Evolutionary conservation across 2,329 filamentous ascomycete genomes (phyloP), one percentile per base, ranked within the genome.

Genomic region (Berkeleyomyces basicola): DNA sequence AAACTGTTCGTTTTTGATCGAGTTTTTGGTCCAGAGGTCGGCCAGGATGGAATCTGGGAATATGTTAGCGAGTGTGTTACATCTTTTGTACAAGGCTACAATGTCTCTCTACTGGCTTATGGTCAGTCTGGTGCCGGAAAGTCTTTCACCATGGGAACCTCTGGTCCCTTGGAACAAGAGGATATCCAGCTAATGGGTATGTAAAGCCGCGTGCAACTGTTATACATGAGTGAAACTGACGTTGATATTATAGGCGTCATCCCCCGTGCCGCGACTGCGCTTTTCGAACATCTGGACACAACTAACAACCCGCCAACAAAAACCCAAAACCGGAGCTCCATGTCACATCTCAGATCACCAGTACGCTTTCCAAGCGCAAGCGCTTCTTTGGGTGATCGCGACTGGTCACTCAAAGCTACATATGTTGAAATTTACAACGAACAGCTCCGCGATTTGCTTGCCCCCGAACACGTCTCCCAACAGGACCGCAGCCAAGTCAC

Each of bases 371-470:
- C 88, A 2, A 62, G 59, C 51, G 43, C 63, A 47, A 69, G 63
- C 40, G 72, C 72, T 63, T 79, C 82, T 64, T 75, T 78, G 49
- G 70, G 75, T 2, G 88, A 93, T 58, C 90, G 87, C 72, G 87
- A 80, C 66, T 99, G 93, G 93, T 86, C 89, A 61, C 77, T 99
- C 69, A 95, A 88, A 72, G 93, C 92, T 9, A 96, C 91, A 0
- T 96, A 96, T 70, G 88, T 96, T 66, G 82, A 97, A 78, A 99
- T 99, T 67, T 99, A 99, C 77, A 97, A 99, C 71, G 93, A 99
- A 74, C 88, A 95, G 70, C 78, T 97, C 39, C 85, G 93, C 68
- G 93, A 99, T 77, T 79, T 99, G 14, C 79, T 99, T 43, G 76
- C 96, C 3, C 83, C 90, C 0, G 92, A 96, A 55, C 74, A 83